These are phyloP conservation scores for Rhodotorula sp. DNA, from an alignment of 1,284 basidiomycete species.

Conservation along the genomic window DNA sequence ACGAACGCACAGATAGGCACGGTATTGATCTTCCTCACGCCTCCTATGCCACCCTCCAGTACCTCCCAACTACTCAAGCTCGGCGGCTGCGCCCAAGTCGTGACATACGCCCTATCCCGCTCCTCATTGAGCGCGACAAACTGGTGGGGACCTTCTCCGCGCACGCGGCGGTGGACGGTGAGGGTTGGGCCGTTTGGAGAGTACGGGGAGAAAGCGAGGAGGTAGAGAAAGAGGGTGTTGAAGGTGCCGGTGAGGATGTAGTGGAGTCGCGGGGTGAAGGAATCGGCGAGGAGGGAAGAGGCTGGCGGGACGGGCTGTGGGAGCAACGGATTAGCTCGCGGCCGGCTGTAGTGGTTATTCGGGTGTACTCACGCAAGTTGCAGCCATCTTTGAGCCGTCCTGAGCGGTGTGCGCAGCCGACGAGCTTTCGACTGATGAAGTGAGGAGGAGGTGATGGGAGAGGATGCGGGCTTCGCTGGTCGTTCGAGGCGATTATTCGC, in stretches of 20 bases:
- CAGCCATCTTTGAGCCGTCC: conserved; percentile 2
- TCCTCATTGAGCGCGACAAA: conserved; percentile 43
- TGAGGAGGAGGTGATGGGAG: too few relatives aligned
- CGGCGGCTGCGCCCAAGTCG: conserved; percentile 44
- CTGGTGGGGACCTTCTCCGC: conserved; percentile 46
- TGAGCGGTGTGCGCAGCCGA: too few relatives aligned
- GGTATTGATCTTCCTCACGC: conserved; percentile 37
- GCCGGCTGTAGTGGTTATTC: too few relatives aligned
- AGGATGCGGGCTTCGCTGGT: neutral
- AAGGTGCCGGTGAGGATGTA: conserved; percentile 38
- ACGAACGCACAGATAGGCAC: conserved; percentile 42
- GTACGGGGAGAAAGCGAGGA: conserved; percentile 44
- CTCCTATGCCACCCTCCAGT: conserved; percentile 12
- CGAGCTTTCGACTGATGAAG: too few relatives aligned
- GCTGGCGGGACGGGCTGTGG: conserved; percentile 4
- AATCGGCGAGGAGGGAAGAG: conserved; percentile 3
- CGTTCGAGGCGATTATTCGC: neutral
- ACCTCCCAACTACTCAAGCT: conserved; percentile 43
- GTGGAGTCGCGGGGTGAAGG: conserved; percentile 21
- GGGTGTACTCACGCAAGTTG: conserved; percentile 3
- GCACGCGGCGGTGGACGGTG: conserved; percentile 27
- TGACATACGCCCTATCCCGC: conserved; percentile 43
- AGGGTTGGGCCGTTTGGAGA: conserved; percentile 29
- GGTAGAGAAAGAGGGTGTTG: conserved; percentile 42
- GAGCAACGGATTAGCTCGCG: neutral